These are phyloP conservation scores for Amniculicola lignicola DNA, from an alignment of 495 filamentous ascomycete species.

Conservation along the genomic window DNA sequence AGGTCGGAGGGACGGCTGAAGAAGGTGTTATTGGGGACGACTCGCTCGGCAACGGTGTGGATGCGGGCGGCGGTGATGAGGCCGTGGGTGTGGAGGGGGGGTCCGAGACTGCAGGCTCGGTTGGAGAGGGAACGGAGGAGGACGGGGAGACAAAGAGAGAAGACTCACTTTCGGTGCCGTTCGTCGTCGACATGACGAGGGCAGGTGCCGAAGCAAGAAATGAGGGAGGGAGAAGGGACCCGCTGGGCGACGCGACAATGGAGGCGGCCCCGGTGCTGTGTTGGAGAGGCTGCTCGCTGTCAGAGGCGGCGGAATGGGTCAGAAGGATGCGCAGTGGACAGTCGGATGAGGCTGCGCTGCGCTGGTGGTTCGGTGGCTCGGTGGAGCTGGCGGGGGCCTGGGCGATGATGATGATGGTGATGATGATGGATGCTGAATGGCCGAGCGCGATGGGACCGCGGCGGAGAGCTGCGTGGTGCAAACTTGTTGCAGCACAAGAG, in stretches of 20 bases:
- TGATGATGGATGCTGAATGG: too few species aligned
- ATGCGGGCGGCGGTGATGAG: not conserved
- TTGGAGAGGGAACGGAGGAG: not conserved
- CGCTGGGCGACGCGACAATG: too few species aligned
- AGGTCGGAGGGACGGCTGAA: constrained; percentile 4
- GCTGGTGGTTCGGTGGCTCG: too few species aligned
- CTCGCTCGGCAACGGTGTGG: too few species aligned
- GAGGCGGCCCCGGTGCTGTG: too few species aligned
- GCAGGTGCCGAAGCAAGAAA: not conserved
- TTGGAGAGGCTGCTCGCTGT: too few species aligned
- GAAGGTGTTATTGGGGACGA: constrained; percentile 1
- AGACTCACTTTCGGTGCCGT: constrained; percentile 19
- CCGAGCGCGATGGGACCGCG: too few species aligned
- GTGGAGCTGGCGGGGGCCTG: too few species aligned
- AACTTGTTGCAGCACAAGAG: too few species aligned
- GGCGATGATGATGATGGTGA: too few species aligned
- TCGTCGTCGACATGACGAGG: not conserved
- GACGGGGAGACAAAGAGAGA: constrained; percentile 19
- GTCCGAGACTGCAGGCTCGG: constrained; percentile 4
- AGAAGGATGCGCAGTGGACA: not conserved
- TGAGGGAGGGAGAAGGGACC: not conserved
- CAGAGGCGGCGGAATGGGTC: not conserved
- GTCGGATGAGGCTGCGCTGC: not conserved
- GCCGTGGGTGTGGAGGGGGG: not conserved
- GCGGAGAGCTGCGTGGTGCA: too few species aligned